phyloP scores from a whole-genome alignment of 2,329 filamentous ascomycete species.

The Colletotrichum simmondsii region DNA sequence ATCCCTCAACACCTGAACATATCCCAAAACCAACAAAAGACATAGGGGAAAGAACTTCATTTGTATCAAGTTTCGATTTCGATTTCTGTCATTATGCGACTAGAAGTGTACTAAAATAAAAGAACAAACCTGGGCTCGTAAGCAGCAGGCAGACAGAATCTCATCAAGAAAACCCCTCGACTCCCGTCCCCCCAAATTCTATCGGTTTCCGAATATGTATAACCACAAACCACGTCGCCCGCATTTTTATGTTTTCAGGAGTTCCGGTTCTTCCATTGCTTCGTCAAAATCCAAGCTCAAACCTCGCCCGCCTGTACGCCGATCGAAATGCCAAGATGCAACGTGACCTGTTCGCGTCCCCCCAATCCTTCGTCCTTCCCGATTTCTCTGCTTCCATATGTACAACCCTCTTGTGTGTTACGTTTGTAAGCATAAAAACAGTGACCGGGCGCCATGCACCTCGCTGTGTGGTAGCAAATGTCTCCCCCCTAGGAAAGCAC shows the following conservation, averaged over 20 bases:
- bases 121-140: constrained; percentile 11
- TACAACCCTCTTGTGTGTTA: background rate
- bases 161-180: constrained; percentile 2
- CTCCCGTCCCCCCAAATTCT: background rate
- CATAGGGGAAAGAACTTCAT: no score
- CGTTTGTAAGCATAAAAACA: background rate
- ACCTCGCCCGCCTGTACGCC: background rate
- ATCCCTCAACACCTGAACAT: background rate
- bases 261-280: background rate
- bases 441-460: constrained; percentile 1
- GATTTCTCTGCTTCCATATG: constrained; percentile 1
- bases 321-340: constrained; percentile 36
- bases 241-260: background rate
- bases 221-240: background rate
- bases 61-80: background rate
- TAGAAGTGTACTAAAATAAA: background rate
- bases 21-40: background rate
- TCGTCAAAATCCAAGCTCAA: background rate
- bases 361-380: background rate
- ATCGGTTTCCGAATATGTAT: background rate
- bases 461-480: background rate
- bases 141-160: constrained; percentile 9
- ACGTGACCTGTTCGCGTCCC: constrained; percentile 26
- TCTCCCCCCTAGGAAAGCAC: background rate
- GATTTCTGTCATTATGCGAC: background rate